A percentile compares a stretch with the other conserved stretches of the same genome.
phyloP scores from a whole-genome alignment of 73 alveolate genomes.

The Paramecium biaurelia region DNA sequence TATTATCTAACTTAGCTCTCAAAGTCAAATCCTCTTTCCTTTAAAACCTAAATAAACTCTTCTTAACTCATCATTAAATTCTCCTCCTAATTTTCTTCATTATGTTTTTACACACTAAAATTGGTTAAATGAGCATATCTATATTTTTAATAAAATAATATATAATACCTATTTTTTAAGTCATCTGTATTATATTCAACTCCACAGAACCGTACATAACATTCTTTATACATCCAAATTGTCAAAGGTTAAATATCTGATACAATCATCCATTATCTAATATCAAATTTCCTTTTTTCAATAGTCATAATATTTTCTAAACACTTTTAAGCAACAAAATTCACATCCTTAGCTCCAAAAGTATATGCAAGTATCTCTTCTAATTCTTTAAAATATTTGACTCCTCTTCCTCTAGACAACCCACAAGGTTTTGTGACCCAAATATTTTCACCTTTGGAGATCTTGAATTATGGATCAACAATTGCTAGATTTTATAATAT shows the following conservation, averaged over 20 bases:
- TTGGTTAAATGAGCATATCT: conserved; percentile 63
- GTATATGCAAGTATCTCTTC: conserved; percentile 85
- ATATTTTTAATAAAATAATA: background rate
- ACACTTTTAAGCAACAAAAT: conserved; percentile 91
- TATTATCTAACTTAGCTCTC: conserved; percentile 1
- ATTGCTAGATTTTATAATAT: background rate
- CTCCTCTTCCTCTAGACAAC: conserved; percentile 93
- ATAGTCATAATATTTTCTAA: conserved; percentile 94
- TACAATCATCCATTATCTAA: conserved; percentile 77
- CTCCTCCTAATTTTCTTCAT: conserved; percentile 9
- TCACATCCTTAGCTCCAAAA: conserved; percentile 72
- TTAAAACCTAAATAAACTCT: conserved; percentile 9
- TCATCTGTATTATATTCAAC: conserved; percentile 52
- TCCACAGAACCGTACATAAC: conserved; percentile 77
- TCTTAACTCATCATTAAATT: conserved; percentile 56
- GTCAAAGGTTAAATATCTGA: conserved; percentile 69
- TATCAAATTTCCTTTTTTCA: conserved; percentile 89
- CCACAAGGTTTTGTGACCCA: conserved; percentile 97
- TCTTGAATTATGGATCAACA: conserved; percentile 69
- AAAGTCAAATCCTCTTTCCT: conserved; percentile 19
- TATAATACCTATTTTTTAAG: conserved; percentile 21
- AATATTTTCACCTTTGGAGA: conserved; percentile 79
- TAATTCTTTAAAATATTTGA: conserved; percentile 75
- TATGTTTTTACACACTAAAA: conserved; percentile 58
- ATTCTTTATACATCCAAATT: conserved; percentile 73